Conservation (phyloP, 139 green algal species). For the Chlorella vulgaris region DNA sequence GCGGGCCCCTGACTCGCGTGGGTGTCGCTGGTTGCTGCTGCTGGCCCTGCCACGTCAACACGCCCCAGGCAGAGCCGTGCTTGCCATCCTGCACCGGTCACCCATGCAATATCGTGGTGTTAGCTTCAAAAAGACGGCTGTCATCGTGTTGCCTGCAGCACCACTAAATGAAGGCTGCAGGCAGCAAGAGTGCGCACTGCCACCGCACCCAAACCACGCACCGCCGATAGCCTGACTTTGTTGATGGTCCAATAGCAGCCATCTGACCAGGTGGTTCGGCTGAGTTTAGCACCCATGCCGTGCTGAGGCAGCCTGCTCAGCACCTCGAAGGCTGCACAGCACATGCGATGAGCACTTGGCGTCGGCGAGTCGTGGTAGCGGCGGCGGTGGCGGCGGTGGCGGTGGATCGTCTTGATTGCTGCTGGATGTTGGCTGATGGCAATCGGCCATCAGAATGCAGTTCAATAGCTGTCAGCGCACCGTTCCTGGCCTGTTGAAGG, state of each 20-base stretch:
- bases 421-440: no score
- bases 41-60: slow-evolving; percentile 50
- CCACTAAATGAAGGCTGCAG: background rate
- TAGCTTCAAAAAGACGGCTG: background rate
- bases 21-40: slow-evolving; percentile 21
- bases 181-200: no score
- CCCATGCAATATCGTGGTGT: background rate
- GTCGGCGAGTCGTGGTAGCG: no score
- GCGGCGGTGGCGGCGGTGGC: background rate
- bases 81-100: slow-evolving; percentile 43
- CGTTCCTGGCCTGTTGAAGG: slow-evolving; percentile 13
- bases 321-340: slow-evolving; percentile 31
- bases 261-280: slow-evolving; percentile 25
- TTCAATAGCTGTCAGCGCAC: slow-evolving; percentile 1
- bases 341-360: no score
- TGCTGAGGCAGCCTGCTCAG: slow-evolving; percentile 22
- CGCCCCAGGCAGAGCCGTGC: slow-evolving; percentile 48
- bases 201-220: no score
- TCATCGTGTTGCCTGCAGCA: no score
- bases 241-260: slow-evolving; percentile 37
- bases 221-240: slow-evolving; percentile 25
- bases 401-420: background rate
- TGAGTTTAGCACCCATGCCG: slow-evolving; percentile 22
- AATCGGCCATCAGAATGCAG: no score
- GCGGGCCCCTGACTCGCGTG: slow-evolving; percentile 24